A percentile compares a stretch with the other conserved stretches of the same genome.
These are phyloP conservation scores for Platanthera guangdongensis DNA, from an alignment of 106 monocot genomes.

Conservation along the genomic window DNA sequence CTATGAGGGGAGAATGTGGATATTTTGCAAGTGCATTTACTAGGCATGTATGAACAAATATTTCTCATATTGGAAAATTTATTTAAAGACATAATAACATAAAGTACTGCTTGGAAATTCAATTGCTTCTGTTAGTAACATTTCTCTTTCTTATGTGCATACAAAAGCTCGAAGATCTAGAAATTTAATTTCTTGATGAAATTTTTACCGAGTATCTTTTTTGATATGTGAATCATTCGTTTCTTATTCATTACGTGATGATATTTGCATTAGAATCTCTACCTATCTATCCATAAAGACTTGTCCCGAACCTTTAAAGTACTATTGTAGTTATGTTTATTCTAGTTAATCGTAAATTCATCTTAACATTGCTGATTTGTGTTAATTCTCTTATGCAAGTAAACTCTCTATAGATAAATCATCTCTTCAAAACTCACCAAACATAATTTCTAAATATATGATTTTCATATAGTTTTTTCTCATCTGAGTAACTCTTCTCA, in stretches of 20 bases:
- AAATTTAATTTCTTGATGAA: neutral
- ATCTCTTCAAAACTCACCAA: neutral
- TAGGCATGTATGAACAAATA: slow-evolving; percentile 22
- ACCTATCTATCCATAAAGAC: neutral
- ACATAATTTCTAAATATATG: neutral
- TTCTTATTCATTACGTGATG: neutral
- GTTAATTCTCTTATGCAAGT: neutral
- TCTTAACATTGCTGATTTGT: neutral
- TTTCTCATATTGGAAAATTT: neutral
- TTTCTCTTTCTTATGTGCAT: neutral
- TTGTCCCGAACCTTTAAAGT: neutral
- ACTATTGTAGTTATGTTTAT: neutral
- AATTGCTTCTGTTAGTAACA: neutral
- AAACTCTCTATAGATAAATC: neutral
- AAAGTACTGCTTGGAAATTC: neutral
- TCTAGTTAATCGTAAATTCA: neutral
- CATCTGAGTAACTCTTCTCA: no score
- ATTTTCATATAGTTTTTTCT: neutral
- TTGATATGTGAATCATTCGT: neutral
- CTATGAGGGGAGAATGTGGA: slow-evolving; percentile 65
- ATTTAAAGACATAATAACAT: neutral
- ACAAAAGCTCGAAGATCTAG: neutral
- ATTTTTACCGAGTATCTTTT: neutral
- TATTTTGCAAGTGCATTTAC: slow-evolving; percentile 80
- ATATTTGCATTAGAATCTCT: neutral